phyloP scores from a whole-genome alignment of 441 rosid species.

The Flueggea neowawraea region DNA sequence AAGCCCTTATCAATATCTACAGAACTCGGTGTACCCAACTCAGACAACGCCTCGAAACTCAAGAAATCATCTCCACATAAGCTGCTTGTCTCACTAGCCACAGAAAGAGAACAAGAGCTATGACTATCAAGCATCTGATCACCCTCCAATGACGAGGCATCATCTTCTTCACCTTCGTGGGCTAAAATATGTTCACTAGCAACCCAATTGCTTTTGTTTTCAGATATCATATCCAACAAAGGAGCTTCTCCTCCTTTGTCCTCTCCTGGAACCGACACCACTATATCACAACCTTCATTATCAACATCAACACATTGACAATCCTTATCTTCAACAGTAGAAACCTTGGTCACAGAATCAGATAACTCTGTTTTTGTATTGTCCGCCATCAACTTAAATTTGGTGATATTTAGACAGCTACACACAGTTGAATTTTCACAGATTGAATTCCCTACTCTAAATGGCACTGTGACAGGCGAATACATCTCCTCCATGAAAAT shows the following conservation, averaged over 20 bases:
- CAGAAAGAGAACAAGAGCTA: slow-evolving; percentile 48
- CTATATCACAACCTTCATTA: slow-evolving; percentile 31
- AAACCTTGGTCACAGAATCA: slow-evolving; percentile 39
- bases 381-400: slow-evolving; percentile 34
- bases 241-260: slow-evolving; percentile 20
- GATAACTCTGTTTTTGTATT: slow-evolving; percentile 14
- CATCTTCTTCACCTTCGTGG: slow-evolving; percentile 54
- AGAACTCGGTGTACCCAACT: slow-evolving; percentile 29
- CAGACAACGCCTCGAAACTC: slow-evolving; percentile 41
- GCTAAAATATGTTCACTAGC: slow-evolving; percentile 29
- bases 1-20: slow-evolving; percentile 36
- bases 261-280: slow-evolving; percentile 19
- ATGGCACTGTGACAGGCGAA: slow-evolving; percentile 42
- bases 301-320: slow-evolving; percentile 32
- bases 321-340: slow-evolving; percentile 30
- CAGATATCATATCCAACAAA: slow-evolving; percentile 40
- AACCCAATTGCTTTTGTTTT: slow-evolving; percentile 32
- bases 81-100: slow-evolving; percentile 65
- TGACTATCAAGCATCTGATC: slow-evolving; percentile 46
- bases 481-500: slow-evolving; percentile 72
- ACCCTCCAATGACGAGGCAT: slow-evolving; percentile 53
- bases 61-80: slow-evolving; percentile 55
- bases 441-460: slow-evolving; percentile 50
- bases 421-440: slow-evolving; percentile 37
- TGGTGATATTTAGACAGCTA: slow-evolving; percentile 26